These are phyloP conservation scores for Ganoderma lucidum DNA, from an alignment of 1,284 basidiomycete genomes.

Conservation along the genomic window DNA sequence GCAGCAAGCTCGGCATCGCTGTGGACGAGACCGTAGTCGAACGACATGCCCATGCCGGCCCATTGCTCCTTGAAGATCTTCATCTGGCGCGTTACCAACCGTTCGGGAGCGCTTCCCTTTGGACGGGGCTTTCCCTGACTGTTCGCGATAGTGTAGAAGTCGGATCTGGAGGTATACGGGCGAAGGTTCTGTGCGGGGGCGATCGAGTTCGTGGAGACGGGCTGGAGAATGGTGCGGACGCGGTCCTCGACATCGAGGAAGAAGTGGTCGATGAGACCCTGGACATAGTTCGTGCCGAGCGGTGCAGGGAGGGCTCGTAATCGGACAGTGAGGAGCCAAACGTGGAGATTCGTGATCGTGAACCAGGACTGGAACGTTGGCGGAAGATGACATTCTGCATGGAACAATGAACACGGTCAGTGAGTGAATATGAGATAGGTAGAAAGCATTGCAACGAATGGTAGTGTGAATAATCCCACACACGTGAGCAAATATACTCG, in stretches of 20 bases:
- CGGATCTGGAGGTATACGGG: conserved; percentile 48
- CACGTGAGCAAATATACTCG: not conserved
- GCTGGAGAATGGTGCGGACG: conserved; percentile 83
- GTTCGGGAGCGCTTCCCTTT: conserved; percentile 70
- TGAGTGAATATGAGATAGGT: not conserved
- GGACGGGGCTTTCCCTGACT: conserved; percentile 37
- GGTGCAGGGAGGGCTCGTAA: conserved; percentile 83
- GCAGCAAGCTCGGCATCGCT: conserved; percentile 86
- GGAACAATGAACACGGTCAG: not conserved
- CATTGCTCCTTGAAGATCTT: conserved; percentile 93
- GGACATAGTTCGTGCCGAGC: conserved; percentile 71
- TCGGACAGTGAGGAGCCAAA: conserved; percentile 91
- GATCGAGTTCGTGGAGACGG: conserved; percentile 41
- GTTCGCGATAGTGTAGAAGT: conserved; percentile 61
- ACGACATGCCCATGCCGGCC: conserved; percentile 82
- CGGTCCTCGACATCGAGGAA: conserved; percentile 96
- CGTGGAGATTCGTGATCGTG: conserved; percentile 92
- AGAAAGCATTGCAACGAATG: conserved; percentile 9
- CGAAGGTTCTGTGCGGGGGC: conserved; percentile 32
- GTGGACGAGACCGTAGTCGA: conserved; percentile 82
- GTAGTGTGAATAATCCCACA: not conserved
- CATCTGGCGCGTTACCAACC: conserved; percentile 91
- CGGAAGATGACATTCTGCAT: conserved; percentile 85
- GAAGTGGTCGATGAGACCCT: conserved; percentile 94
- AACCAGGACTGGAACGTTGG: conserved; percentile 99